Conservation (phyloP, 345 rosid genomes). For the Salix koriyanagi region DNA sequence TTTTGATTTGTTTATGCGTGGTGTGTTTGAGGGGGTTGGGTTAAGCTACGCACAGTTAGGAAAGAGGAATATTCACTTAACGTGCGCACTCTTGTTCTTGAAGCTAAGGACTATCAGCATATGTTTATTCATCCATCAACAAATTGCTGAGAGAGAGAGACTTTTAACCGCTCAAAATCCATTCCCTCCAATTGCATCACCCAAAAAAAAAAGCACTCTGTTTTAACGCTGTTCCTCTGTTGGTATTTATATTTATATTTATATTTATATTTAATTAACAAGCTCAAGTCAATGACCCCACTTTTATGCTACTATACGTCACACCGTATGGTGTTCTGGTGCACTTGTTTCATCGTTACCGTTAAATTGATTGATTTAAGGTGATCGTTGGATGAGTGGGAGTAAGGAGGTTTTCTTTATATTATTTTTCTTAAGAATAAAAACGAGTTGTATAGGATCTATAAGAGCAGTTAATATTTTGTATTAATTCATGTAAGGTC, state of each 20-base stretch:
- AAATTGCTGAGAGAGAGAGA: background rate
- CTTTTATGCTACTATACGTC: background rate
- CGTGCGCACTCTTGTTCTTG: constrained; percentile 62
- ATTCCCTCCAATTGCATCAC: constrained; percentile 23
- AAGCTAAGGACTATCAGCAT: constrained; percentile 32
- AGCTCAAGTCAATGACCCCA: constrained; percentile 1
- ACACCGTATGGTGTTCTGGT: background rate
- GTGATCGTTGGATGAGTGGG: background rate
- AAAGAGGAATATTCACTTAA: constrained; percentile 55
- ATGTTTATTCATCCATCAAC: background rate
- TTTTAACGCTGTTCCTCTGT: background rate
- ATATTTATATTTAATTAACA: background rate
- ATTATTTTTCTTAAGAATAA: too few relatives aligned
- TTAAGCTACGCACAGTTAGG: constrained; percentile 48
- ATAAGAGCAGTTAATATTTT: too few relatives aligned
- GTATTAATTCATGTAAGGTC: too few relatives aligned
- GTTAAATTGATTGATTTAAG: background rate
- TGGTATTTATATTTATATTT: background rate
- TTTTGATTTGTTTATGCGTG: background rate
- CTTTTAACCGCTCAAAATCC: background rate
- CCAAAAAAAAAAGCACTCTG: background rate
- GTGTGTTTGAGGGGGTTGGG: constrained; percentile 15
- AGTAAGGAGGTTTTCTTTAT: background rate
- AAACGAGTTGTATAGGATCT: background rate
- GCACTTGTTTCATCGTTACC: background rate